These are phyloP conservation scores for Lepraria neglecta DNA, from an alignment of 495 filamentous ascomycete species.

Conservation along the genomic window DNA sequence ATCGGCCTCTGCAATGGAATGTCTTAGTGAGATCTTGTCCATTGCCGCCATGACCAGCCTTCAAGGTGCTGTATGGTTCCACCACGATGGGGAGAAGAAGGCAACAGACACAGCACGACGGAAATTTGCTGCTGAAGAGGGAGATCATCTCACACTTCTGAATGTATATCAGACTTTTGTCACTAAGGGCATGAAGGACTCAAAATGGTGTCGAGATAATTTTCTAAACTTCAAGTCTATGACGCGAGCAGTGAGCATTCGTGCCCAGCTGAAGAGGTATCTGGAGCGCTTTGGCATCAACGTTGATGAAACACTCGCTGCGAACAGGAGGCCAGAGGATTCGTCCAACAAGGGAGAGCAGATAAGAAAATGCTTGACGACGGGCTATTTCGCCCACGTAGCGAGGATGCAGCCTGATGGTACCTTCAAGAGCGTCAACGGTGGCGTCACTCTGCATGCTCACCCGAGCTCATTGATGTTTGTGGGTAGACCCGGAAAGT, in stretches of 20 bases:
- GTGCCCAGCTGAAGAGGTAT: slow-evolving; percentile 78
- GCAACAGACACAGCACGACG: slow-evolving; percentile 62
- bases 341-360: slow-evolving; percentile 54
- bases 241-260: slow-evolving; percentile 75
- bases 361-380: slow-evolving; percentile 79
- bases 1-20: slow-evolving; percentile 66
- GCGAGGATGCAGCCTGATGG: slow-evolving; percentile 95
- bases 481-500: slow-evolving; percentile 41
- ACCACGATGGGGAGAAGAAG: slow-evolving; percentile 70
- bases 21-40: slow-evolving; percentile 76
- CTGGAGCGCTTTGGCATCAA: slow-evolving; percentile 77
- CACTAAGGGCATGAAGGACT: slow-evolving; percentile 76
- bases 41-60: slow-evolving; percentile 94
- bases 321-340: slow-evolving; percentile 29
- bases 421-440: slow-evolving; percentile 74
- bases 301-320: slow-evolving; percentile 53
- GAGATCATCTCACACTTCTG: slow-evolving; percentile 88
- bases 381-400: slow-evolving; percentile 91
- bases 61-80: slow-evolving; percentile 73
- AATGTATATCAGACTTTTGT: slow-evolving; percentile 92
- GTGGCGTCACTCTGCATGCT: slow-evolving; percentile 66
- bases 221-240: slow-evolving; percentile 79
- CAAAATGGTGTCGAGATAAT: slow-evolving; percentile 81
- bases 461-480: slow-evolving; percentile 95
- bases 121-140: slow-evolving; percentile 89